Evolutionary conservation across 2,329 filamentous ascomycete species (phyloP), one percentile per base, ranked within the genome.

Genomic region (Furcasterigmium furcatum): DNA sequence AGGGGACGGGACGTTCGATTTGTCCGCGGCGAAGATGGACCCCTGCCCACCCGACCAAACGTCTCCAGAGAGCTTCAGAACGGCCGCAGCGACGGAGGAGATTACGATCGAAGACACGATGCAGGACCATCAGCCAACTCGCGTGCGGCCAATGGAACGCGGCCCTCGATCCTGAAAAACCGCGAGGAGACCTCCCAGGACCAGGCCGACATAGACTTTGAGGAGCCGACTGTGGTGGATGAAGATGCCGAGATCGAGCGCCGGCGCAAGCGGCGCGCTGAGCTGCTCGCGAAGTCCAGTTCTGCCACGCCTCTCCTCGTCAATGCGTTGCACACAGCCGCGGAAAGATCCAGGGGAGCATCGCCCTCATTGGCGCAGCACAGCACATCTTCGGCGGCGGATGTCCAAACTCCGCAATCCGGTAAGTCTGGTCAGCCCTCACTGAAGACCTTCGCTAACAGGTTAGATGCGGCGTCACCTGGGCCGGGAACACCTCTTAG

Each of bases 161-260:
- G n/a, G n/a, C n/a, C n/a, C n/a, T n/a, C n/a, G n/a, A n/a, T n/a
- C n/a, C n/a, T n/a, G n/a, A n/a, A n/a, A n/a, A n/a, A n/a, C n/a
- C n/a, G n/a, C n/a, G n/a, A n/a, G n/a, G n/a, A n/a, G n/a, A n/a
- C n/a, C n/a, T n/a, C n/a, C n/a, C n/a, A n/a, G n/a, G n/a, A n/a
- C n/a, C n/a, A n/a, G 40, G 61, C 59, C 9, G 63, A 67, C 52
- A 64, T 69, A 47, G 72, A 79, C 50, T 72, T 67, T 53, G 71
- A 77, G 50, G 76, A 79, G 52, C 70, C 77, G 46, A 74, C 82
- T 55, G 74, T 79, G n/a, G 62, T 90, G 55, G 87, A 95, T 63
- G 88, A 95, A 70, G 87, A 87, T 51, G 84, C 87, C 54, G 77
- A 92, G 58, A 87, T 96, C 58, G 88, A 95, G 64, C 85, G 90